Base-by-base conservation (phyloP, 805 yeast species). In the Metschnikowia anglica region DNA sequence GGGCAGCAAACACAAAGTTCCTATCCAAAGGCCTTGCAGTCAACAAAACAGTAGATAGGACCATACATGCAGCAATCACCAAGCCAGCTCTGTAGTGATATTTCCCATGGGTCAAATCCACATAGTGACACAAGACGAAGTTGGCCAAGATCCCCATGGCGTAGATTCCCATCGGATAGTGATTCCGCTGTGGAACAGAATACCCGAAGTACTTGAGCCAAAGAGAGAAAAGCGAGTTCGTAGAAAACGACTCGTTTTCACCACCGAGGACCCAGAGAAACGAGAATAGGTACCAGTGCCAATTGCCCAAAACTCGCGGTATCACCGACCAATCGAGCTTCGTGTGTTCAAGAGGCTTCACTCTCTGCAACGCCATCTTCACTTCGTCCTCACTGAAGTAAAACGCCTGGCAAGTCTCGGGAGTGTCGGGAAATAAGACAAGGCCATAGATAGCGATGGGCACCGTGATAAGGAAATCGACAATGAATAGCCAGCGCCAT, bases 401-500 rank as follows among this genome's bases (percentile, higher is more conserved):
- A 46, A 62, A 63, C 5, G 58, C 52, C 29, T 55, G 48, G 59
- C 61, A 47, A 2, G 54, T 57, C n/a, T 71, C 76, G 9, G 83
- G 83, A 23, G 66, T 56, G 53, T 80, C 84, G 10, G 87, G 87
- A 56, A 81, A 78, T 42, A 73, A 73, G 2, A 82, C 35, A 29
- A 63, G 73, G 3, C 65, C 58, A 15, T 55, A 48, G 16, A 78
- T 18, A 1, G 88, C 88, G 50, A 83, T 68, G 2, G 58, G 18
- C 4, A 81, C 58, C 1, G 88, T 81, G 35, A 80, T 54, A 5
- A 73, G 41, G 7, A 88, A 88, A 56, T 81, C 86, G 41, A 84
- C 69, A 18, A 83, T 55, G 49, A 83, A 83, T 18, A 83, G 63
- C 80, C 83, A 83, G 38, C 74, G 68, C 88, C 88, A 83, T 24